Evolutionary conservation across 805 yeast genomes (phyloP).

Genomic region (Cyberlindnera americana): DNA sequence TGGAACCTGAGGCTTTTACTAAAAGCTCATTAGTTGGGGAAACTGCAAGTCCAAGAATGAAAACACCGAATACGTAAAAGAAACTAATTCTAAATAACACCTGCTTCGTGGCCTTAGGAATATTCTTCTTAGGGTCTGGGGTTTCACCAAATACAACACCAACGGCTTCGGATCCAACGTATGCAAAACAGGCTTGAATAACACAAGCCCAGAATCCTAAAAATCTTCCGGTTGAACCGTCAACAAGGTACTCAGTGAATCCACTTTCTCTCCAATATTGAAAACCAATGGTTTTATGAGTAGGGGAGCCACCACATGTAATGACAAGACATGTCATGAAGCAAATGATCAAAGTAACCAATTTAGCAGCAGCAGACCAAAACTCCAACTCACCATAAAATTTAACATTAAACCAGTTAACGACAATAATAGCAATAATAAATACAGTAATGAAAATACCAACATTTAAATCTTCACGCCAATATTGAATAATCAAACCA

Average conservation of each 20-base stretch:
- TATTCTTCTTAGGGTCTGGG: conserved; percentile 56
- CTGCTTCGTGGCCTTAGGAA: conserved; percentile 66
- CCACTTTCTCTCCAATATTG: conserved; percentile 67
- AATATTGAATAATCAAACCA: conserved; percentile 44
- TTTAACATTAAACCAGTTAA: conserved; percentile 48
- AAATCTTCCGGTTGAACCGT: conserved; percentile 49
- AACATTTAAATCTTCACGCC: conserved; percentile 31
- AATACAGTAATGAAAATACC: conserved; percentile 1
- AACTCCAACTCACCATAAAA: conserved; percentile 56
- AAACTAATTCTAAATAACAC: conserved; percentile 64
- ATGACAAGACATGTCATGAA: conserved; percentile 38
- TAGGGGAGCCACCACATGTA: conserved; percentile 75
- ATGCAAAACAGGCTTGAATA: conserved; percentile 64
- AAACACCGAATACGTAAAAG: conserved; percentile 57
- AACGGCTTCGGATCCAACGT: conserved; percentile 61
- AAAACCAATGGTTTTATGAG: conserved; percentile 67
- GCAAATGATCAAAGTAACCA: conserved; percentile 49
- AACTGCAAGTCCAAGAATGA: conserved; percentile 64
- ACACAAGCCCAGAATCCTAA: conserved; percentile 54
- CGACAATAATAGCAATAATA: conserved; percentile 35
- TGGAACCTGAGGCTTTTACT: conserved; percentile 35
- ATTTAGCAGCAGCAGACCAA: conserved; percentile 41
- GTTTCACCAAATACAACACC: conserved; percentile 74
- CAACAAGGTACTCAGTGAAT: conserved; percentile 39
- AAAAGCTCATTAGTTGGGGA: conserved; percentile 50